Base-by-base conservation (phyloP, 495 filamentous ascomycete species). In the Gamarada debralockiae region DNA sequence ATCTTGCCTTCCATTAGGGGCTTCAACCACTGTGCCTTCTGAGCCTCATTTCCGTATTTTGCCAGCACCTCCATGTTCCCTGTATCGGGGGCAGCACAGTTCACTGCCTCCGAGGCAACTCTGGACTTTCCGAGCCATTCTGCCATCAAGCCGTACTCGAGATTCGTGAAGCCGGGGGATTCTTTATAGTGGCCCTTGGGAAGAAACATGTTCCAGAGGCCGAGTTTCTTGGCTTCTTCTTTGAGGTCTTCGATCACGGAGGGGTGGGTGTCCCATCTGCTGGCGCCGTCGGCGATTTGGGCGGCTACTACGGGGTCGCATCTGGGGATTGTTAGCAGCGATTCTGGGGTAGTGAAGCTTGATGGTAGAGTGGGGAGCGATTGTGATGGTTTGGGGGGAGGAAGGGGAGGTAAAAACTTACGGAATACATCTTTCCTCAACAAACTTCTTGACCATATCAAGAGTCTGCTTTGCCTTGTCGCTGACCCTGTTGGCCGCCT, bases 191-290 rank as follows among this genome's bases (percentile, higher is more conserved):
- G 92, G 59, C 83, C 89, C 72, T 89, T 92, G 41, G 92, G 87
- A 53, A 98, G 70, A 77, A 98, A 98, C 82, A 98, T 87, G 68
- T 98, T 98, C 93, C 93, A 98, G 39, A 98, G 76, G 0, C 93
- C 93, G n/a, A 92, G 74, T 62, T 84, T 76, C 64, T 78, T 79
- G 12, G 93, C 93, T 64, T 88, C 89, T 43, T 72, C 70, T 78
- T 98, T 98, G 57, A 98, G 77, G 36, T 89, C 81, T 58, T 97
- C 93, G 56, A 98, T 79, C 52, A 98, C 73, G 24, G 79, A 64
- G 20, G 93, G 93, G 65, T 89, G 86, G 25, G 79, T 74, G 52
- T 83, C 76, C 87, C 90, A 81, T 78, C 91, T 80, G 54, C 82
- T 66, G 34, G 83, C 76, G 40, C 86, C 87, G 47, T 84, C 68